Evolutionary conservation across 345 rosid species (phyloP), one percentile per base, ranked within the genome.

Genomic region (Populus euphratica): DNA sequence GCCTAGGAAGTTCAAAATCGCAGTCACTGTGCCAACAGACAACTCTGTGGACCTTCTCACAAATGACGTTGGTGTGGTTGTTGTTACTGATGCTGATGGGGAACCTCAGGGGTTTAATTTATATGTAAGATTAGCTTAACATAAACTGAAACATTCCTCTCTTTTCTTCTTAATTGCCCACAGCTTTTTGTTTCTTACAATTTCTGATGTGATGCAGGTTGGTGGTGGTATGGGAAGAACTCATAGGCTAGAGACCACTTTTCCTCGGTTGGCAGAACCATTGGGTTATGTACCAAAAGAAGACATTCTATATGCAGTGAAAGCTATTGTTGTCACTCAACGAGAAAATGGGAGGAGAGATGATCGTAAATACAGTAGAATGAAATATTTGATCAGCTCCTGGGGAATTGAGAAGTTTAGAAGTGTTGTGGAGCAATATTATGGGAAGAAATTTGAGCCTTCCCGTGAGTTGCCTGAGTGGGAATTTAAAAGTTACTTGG

Each of bases 201-300:
- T 73, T 82, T 75, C 21, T 69, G 1, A 78, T 86, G 68, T 69
- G 1, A 78, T 86, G 65, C 86, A 95, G 99, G 98, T 93, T 85
- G 99, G 99, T 84, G 99, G 98, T 41, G 99, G 99, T 59, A 93
- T 95, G 98, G 99, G 99, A 79, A 91, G 98, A 85, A 92, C 98
- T 17, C 98, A 92, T 84, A 85, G 98, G 83, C 14, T 89, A 83
- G 98, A 95, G 89, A 84, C 89, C 72, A 93, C 99, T 73, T 95
- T 95, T 74, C 88, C 99, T 5, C 93, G 97, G 12, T 78, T 95
- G 39, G 97, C 87, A 72, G 97, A 91, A 74, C 96, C 91, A 10
- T 75, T 93, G 77, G 99, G 98, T 33, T 95, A 93, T 78, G 97
- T 95, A 21, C 98, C 99, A 31, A 95, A 91, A 80, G 91, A 89